Conservation (phyloP, 148 eudicot genomes). For the Silene latifolia region DNA sequence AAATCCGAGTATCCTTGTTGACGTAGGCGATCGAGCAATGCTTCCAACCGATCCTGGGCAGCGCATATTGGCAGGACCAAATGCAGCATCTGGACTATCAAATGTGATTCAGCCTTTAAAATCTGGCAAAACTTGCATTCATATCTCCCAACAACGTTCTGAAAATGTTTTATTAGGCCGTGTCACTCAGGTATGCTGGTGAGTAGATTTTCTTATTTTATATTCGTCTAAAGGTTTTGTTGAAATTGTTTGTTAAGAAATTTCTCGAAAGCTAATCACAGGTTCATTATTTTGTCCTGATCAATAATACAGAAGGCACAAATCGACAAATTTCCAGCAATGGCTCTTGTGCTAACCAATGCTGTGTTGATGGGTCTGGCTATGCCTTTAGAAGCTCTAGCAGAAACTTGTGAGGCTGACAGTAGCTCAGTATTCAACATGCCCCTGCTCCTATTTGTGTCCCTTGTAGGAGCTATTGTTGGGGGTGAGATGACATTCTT, state of each 20-base stretch:
- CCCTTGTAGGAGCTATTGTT: constrained; percentile 91
- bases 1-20: constrained; percentile 5
- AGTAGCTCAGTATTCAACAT: constrained; percentile 52
- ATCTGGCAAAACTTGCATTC: constrained; percentile 21
- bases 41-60: constrained; percentile 27
- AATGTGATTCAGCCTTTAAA: constrained; percentile 17
- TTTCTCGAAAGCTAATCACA: not conserved
- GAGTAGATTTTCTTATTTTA: constrained; percentile 19
- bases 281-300: not conserved
- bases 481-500: constrained; percentile 54
- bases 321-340: constrained; percentile 36
- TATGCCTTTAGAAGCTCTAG: constrained; percentile 70
- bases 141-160: constrained; percentile 6
- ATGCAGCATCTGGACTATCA: constrained; percentile 17
- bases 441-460: constrained; percentile 78
- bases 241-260: no score
- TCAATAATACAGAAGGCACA: constrained; percentile 39
- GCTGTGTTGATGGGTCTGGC: constrained; percentile 40
- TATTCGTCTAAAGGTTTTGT: no score
- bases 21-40: constrained; percentile 30
- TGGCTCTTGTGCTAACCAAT: constrained; percentile 41
- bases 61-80: constrained; percentile 25
- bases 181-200: constrained; percentile 58
- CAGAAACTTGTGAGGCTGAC: constrained; percentile 76
- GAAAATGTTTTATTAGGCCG: constrained; percentile 20